A percentile compares a stretch with the other conserved stretches of the same genome.
phyloP scores from a whole-genome alignment of 164 flowering plant genomes.

The Dillenia suffruticosa region DNA sequence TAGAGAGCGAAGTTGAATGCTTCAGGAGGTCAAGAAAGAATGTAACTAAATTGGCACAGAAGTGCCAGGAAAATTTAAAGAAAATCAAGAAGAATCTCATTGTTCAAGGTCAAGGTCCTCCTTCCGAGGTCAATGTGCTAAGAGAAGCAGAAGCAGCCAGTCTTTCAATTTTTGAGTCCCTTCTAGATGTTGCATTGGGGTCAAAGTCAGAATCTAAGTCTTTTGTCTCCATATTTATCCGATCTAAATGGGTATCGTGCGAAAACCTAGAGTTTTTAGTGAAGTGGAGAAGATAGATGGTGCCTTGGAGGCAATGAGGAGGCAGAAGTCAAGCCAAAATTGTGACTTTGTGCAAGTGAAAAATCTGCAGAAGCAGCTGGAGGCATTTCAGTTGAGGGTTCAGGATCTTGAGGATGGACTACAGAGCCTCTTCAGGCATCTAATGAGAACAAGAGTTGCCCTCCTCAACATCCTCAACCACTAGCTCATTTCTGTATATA shows the following conservation, averaged over 20 bases:
- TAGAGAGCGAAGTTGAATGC: not conserved
- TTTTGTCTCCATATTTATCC: constrained; percentile 22
- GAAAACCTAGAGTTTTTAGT: constrained; percentile 6
- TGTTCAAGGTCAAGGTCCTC: constrained; percentile 1
- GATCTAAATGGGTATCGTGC: constrained; percentile 10
- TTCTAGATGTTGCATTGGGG: constrained; percentile 3
- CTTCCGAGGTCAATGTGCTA: constrained; percentile 8
- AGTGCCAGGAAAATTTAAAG: constrained; percentile 8
- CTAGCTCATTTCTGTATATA: constrained; percentile 9
- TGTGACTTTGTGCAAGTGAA: constrained; percentile 9
- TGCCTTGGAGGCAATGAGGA: constrained; percentile 6
- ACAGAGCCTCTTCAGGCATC: constrained; percentile 24
- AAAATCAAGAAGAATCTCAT: constrained; percentile 1
- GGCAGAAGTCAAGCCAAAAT: not conserved
- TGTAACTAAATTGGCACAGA: constrained; percentile 6
- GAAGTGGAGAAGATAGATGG: constrained; percentile 12
- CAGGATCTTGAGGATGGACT: constrained; percentile 40
- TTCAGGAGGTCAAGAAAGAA: not conserved
- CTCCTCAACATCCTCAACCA: constrained; percentile 37
- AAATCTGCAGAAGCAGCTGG: constrained; percentile 11
- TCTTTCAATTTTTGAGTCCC: constrained; percentile 8
- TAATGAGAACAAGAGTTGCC: constrained; percentile 42
- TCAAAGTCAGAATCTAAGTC: not conserved
- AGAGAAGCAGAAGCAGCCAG: constrained; percentile 11
- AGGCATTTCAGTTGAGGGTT: constrained; percentile 21